These are phyloP conservation scores for Penicillium freii DNA, from an alignment of 2,329 filamentous ascomycete genomes.

Conservation along the genomic window DNA sequence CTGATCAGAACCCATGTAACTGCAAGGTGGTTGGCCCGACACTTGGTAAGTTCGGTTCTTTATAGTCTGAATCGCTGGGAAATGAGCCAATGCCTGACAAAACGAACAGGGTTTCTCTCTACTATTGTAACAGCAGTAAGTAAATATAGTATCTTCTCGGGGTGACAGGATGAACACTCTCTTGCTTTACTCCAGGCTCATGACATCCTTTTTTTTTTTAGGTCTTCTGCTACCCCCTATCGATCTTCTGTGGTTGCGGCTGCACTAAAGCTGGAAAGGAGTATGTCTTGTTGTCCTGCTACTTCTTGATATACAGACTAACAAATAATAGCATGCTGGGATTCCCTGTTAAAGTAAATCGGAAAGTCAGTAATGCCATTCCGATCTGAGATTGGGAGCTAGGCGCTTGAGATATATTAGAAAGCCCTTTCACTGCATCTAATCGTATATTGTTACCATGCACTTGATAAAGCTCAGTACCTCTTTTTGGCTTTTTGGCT, in stretches of 20 bases:
- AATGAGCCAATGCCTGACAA: background rate
- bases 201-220: conserved; percentile 21
- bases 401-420: background rate
- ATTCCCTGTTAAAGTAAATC: conserved; percentile 53
- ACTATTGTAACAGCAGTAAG: conserved; percentile 52
- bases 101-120: conserved; percentile 41
- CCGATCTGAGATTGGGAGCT: conserved; percentile 39
- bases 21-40: conserved; percentile 59
- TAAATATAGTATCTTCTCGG: conserved; percentile 6
- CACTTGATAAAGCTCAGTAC: background rate
- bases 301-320: conserved; percentile 14
- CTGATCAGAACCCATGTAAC: conserved; percentile 57
- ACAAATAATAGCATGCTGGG: conserved; percentile 48
- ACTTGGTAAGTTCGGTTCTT: conserved; percentile 40
- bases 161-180: background rate
- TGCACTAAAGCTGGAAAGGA: conserved; percentile 54
- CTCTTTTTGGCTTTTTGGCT: too few relatives aligned
- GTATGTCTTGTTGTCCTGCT: conserved; percentile 37
- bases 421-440: background rate
- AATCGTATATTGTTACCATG: background rate
- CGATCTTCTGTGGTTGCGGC: conserved; percentile 57
- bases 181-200: conserved; percentile 4
- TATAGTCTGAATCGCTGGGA: background rate
- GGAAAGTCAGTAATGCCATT: conserved; percentile 51
- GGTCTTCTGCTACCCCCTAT: conserved; percentile 56